A percentile compares a stretch with the other conserved stretches of the same genome.
These are phyloP conservation scores for Penicillium decumbens DNA, from an alignment of 2,329 filamentous ascomycete species.

Conservation along the genomic window DNA sequence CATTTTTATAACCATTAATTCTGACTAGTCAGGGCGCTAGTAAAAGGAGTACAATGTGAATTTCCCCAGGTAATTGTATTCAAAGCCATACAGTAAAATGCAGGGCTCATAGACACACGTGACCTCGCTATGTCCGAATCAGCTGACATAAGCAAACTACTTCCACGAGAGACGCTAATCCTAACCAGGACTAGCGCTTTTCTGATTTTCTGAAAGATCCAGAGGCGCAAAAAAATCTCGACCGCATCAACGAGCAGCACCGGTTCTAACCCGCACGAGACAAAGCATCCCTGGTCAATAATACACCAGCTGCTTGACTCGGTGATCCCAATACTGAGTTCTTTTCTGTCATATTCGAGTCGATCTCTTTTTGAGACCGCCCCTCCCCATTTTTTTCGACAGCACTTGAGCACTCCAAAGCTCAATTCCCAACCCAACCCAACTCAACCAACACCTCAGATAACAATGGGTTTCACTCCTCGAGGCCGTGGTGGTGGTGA, in stretches of 20 bases:
- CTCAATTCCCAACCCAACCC: slow-evolving; percentile 17
- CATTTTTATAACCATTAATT: not conserved
- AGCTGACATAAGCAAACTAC: slow-evolving; percentile 23
- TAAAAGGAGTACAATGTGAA: slow-evolving; percentile 1
- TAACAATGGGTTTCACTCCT: slow-evolving; percentile 36
- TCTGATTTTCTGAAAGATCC: slow-evolving; percentile 41
- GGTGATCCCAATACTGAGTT: slow-evolving; percentile 13
- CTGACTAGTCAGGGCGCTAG: not conserved
- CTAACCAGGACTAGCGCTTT: slow-evolving; percentile 25
- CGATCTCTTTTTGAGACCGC: slow-evolving; percentile 13
- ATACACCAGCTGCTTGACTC: slow-evolving; percentile 21
- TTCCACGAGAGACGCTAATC: slow-evolving; percentile 24
- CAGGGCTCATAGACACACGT: slow-evolving; percentile 29
- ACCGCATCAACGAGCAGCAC: slow-evolving; percentile 38
- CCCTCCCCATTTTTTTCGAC: slow-evolving; percentile 12
- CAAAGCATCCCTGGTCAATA: slow-evolving; percentile 25
- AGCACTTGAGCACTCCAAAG: slow-evolving; percentile 21
- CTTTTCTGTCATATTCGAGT: slow-evolving; percentile 8
- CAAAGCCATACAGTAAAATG: not conserved
- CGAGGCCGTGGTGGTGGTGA: slow-evolving; percentile 22
- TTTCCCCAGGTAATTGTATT: not conserved
- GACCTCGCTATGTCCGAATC: slow-evolving; percentile 17
- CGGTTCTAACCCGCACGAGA: slow-evolving; percentile 33
- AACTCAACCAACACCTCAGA: slow-evolving; percentile 10
- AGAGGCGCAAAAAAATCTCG: slow-evolving; percentile 40